Evolutionary conservation across 352 stramenopile genomes (phyloP).

Genomic region (Phytophthora pseudosyringae): DNA sequence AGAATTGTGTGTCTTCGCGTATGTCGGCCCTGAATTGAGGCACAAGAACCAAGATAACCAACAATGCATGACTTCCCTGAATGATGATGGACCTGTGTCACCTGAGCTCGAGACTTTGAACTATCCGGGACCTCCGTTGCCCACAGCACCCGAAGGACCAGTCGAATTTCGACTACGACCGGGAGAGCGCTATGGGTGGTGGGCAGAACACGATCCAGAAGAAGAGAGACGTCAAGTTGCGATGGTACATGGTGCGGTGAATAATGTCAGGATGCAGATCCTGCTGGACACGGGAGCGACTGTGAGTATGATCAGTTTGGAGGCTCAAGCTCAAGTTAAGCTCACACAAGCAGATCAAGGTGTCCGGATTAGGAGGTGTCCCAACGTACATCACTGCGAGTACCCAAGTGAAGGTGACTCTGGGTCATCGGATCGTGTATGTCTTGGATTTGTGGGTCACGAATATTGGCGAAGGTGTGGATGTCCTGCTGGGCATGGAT

Average conservation of each 20-base stretch:
- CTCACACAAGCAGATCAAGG: background rate
- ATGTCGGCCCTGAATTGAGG: slow-evolving; percentile 12
- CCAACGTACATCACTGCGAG: slow-evolving; percentile 22
- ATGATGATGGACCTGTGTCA: no score
- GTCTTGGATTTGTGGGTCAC: no score
- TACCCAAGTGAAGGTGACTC: slow-evolving; percentile 34
- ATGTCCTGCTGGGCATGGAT: no score
- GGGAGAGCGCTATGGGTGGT: slow-evolving; percentile 18
- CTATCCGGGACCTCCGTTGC: no score
- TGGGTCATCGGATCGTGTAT: no score
- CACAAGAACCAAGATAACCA: slow-evolving; percentile 8
- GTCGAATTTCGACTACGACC: background rate
- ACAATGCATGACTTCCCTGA: slow-evolving; percentile 13
- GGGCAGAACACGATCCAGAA: slow-evolving; percentile 6
- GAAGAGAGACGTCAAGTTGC: background rate
- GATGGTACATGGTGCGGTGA: slow-evolving; percentile 22
- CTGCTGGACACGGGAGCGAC: slow-evolving; percentile 27
- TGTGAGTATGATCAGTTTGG: slow-evolving; percentile 30
- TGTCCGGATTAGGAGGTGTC: slow-evolving; percentile 21
- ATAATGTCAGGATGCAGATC: slow-evolving; percentile 9
- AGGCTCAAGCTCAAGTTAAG: slow-evolving; percentile 17
- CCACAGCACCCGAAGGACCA: no score
- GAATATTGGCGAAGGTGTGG: no score
- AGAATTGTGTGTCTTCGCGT: slow-evolving; percentile 26
- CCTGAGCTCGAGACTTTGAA: no score